Evolutionary conservation across 78 protist genomes (phyloP).

Genomic region (Dictyostelium citrinum): DNA sequence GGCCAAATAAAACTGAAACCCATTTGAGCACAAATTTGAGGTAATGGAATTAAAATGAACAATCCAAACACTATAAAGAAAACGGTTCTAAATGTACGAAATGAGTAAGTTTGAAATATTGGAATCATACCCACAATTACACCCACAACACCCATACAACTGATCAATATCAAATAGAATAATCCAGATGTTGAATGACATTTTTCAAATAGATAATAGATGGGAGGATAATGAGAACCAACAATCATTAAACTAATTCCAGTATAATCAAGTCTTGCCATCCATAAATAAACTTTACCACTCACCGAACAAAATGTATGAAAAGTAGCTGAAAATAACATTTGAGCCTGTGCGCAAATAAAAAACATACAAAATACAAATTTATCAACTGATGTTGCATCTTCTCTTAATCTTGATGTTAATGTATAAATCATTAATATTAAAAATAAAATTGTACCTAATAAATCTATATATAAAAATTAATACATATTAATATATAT

Average conservation of each 20-base stretch:
- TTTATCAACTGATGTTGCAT: constrained; percentile 38
- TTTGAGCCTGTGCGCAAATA: constrained; percentile 50
- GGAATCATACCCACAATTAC: constrained; percentile 38
- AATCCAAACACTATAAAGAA: constrained; percentile 43
- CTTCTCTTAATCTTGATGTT: neutral
- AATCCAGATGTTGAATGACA: constrained; percentile 6
- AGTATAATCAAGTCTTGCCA: constrained; percentile 41
- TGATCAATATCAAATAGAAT: constrained; percentile 11
- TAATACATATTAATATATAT: neutral
- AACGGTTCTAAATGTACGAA: constrained; percentile 37
- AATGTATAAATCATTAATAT: constrained; percentile 41
- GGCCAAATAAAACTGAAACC: constrained; percentile 29
- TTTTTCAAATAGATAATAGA: constrained; percentile 20
- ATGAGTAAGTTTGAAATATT: constrained; percentile 35
- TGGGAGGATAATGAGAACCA: constrained; percentile 20
- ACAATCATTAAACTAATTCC: constrained; percentile 65
- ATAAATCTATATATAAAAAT: constrained; percentile 12
- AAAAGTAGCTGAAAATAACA: constrained; percentile 42
- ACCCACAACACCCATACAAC: constrained; percentile 44
- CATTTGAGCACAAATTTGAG: constrained; percentile 7
- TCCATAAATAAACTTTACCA: constrained; percentile 14
- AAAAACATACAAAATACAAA: constrained; percentile 36
- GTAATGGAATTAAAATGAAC: constrained; percentile 41
- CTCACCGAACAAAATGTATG: constrained; percentile 41
- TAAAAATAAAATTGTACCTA: constrained; percentile 35